These are phyloP conservation scores for Botrytis sinoallii DNA, from an alignment of 2,329 filamentous ascomycete species.

Conservation along the genomic window DNA sequence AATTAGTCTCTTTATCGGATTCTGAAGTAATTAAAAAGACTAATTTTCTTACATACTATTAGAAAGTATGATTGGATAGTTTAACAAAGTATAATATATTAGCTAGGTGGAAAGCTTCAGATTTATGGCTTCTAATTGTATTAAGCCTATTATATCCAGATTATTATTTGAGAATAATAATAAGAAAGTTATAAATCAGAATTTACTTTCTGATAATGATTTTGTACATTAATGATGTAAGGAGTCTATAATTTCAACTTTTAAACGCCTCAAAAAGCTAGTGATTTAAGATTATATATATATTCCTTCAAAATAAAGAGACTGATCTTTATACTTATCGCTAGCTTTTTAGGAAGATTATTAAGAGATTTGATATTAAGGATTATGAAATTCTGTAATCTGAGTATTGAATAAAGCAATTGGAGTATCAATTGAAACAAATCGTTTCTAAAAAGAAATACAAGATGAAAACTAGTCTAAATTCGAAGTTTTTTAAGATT, in stretches of 20 bases:
- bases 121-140: too few species aligned
- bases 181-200: neutral
- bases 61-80: too few species aligned
- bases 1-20: too few species aligned
- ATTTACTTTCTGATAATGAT: neutral
- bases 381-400: neutral
- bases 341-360: neutral
- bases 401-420: neutral
- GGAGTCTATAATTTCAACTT: accelerated
- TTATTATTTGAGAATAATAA: neutral
- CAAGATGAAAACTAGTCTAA: accelerated
- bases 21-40: too few species aligned
- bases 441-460: neutral
- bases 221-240: neutral
- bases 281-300: neutral
- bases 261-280: neutral
- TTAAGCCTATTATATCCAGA: neutral
- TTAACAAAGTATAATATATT: too few species aligned
- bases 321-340: neutral
- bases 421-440: neutral
- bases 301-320: neutral
- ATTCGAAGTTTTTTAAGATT: neutral
- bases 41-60: too few species aligned
- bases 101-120: too few species aligned
- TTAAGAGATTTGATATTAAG: neutral